phyloP scores from a whole-genome alignment of 2,329 filamentous ascomycete genomes.

The Epichloe festucae region DNA sequence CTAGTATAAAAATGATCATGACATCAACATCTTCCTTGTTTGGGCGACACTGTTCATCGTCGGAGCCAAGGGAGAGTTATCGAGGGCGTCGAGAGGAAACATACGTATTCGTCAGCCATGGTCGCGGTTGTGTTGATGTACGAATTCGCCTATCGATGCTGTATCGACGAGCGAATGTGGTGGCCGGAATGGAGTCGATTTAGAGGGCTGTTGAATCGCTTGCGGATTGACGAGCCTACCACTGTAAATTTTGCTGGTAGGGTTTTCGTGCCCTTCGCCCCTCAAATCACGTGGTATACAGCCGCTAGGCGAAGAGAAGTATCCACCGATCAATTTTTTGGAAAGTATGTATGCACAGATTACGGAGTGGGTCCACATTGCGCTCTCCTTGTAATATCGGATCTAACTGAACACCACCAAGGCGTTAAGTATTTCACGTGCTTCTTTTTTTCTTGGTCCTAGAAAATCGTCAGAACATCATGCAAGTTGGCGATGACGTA shows the following conservation, averaged over 20 bases:
- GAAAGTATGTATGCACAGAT: not conserved
- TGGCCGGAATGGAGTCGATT: conserved; percentile 24
- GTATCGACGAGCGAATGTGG: conserved; percentile 30
- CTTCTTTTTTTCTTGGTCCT: too few relatives aligned
- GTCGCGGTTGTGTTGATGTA: conserved; percentile 33
- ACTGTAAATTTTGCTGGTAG: conserved; percentile 24
- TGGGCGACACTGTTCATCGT: not conserved
- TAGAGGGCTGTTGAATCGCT: conserved; percentile 17
- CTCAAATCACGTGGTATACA: conserved; percentile 18
- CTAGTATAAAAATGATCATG: not conserved
- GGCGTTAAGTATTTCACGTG: too few relatives aligned
- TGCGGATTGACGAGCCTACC: conserved; percentile 16
- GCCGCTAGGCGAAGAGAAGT: not conserved
- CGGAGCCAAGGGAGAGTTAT: conserved; percentile 16
- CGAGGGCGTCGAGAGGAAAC: conserved; percentile 28
- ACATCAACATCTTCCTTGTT: not conserved
- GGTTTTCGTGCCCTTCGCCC: conserved; percentile 28
- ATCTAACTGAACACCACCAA: too few relatives aligned
- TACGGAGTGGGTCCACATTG: not conserved
- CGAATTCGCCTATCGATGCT: conserved; percentile 32
- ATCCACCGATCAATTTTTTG: not conserved
- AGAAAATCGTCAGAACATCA: too few relatives aligned
- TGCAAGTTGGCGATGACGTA: too few relatives aligned
- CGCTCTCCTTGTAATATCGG: too few relatives aligned
- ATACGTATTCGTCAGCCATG: conserved; percentile 91